Evolutionary conservation across 345 rosid species (phyloP), one percentile per base, ranked within the genome.

Genomic region (Linum trigynum): DNA sequence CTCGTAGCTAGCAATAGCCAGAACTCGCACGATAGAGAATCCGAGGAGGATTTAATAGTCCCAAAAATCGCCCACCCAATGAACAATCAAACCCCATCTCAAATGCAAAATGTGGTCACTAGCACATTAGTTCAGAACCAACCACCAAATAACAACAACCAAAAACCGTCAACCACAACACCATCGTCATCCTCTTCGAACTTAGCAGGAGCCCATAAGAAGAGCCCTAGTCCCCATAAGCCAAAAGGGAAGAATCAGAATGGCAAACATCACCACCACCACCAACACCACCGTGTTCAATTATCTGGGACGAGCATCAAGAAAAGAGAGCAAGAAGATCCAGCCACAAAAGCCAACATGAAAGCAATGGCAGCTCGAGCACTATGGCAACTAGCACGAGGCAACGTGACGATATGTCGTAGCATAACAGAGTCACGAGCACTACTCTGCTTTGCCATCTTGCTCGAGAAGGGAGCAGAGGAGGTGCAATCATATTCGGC

Each of bases 291-390:
- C 8, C 55, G 63, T 39, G 71, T 74, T 23, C 32, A 65, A 4
- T 51, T 74, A 5, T 62, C 71, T 0, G 74, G 78, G 61, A 66
- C 78, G 35, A 74, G 78, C 71, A 74, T 74, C 45, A 66, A 70
- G 38, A 70, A 73, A 16, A 66, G 78, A 68, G 78, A 74, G 66
- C 66, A 17, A 4, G 78, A 74, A 62, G 74, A 70, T 8, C 71
- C 74, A 0, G 74, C 64, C 1, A 66, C 78, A 11, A 74, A 74
- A 57, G 68, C 78, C 39, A 64, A 66, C 16, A 74, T 74, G 78
- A 74, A 74, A 55, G 78, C 78, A 4, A 74, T 74, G 78, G 74
- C 78, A 23, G 78, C 78, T 5, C 66, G 71, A 51, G 74, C 78
- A 66, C 67, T 74, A 15, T 74, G 78, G 74, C 67, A 70, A 7